Evolutionary conservation across 2,329 filamentous ascomycete species (phyloP).

Genomic region (Epichloe typhina): DNA sequence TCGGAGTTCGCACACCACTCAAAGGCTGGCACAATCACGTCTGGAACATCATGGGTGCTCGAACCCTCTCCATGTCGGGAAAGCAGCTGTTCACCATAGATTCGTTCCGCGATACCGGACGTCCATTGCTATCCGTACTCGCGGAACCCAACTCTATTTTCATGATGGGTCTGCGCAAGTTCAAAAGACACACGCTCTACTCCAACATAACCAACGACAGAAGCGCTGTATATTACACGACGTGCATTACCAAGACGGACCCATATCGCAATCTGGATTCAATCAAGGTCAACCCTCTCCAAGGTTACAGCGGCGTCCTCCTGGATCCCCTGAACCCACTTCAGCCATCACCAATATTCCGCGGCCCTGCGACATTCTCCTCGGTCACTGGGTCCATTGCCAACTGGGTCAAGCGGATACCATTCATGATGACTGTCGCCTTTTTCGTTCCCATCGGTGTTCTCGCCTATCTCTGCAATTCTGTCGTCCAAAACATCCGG

Average conservation of each 20-base stretch:
- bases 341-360: constrained; percentile 27
- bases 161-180: constrained; percentile 61
- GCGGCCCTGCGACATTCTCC: constrained; percentile 15
- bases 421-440: constrained; percentile 50
- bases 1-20: constrained; percentile 60
- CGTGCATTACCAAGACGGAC: constrained; percentile 62
- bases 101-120: constrained; percentile 68
- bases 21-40: constrained; percentile 52
- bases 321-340: constrained; percentile 55
- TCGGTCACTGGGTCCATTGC: constrained; percentile 19
- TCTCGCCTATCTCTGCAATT: constrained; percentile 60
- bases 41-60: constrained; percentile 75
- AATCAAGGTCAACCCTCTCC: constrained; percentile 58
- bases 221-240: constrained; percentile 73
- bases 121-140: constrained; percentile 66
- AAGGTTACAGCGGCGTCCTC: constrained; percentile 62
- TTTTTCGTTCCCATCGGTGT: constrained; percentile 64
- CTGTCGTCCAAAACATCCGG: constrained; percentile 61
- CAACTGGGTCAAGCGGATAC: constrained; percentile 37
- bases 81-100: constrained; percentile 82
- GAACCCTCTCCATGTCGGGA: constrained; percentile 71
- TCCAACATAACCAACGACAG: constrained; percentile 79
- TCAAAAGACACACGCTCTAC: constrained; percentile 68
- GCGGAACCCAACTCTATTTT: constrained; percentile 80
- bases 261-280: constrained; percentile 58